Conservation (phyloP, 2,329 filamentous ascomycete species). For the Aspergillus tubingensis region DNA sequence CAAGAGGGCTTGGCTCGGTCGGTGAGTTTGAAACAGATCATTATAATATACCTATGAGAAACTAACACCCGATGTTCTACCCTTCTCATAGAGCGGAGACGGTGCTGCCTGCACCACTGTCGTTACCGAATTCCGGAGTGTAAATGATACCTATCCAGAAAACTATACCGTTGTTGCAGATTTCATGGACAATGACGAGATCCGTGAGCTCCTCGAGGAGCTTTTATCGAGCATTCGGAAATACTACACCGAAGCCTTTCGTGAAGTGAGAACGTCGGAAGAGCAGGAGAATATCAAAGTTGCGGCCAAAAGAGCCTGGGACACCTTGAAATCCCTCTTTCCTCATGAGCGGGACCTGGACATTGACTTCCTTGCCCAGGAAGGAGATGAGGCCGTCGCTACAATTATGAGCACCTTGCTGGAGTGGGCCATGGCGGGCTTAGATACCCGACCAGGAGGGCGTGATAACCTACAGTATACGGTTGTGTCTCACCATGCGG, state of each 20-base stretch:
- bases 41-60: background rate
- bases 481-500: background rate
- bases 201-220: constrained; percentile 11
- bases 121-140: constrained; percentile 14
- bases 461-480: constrained; percentile 6
- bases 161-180: constrained; percentile 14
- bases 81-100: constrained; percentile 6
- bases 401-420: constrained; percentile 11
- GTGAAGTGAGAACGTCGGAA: background rate
- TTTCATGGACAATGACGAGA: constrained; percentile 10
- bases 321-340: constrained; percentile 22
- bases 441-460: constrained; percentile 17
- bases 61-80: background rate
- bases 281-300: constrained; percentile 13
- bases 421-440: constrained; percentile 14
- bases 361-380: constrained; percentile 17
- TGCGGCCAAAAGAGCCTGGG: constrained; percentile 12
- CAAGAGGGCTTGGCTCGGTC: constrained; percentile 10
- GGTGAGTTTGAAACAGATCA: background rate
- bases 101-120: constrained; percentile 14
- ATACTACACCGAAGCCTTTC: constrained; percentile 1
- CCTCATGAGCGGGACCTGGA: constrained; percentile 9
- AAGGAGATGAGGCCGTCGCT: constrained; percentile 1
- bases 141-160: constrained; percentile 4
- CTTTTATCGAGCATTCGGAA: constrained; percentile 1